A percentile compares a stretch with the other conserved stretches of the same genome.
Evolutionary conservation across 1,139 yeast species (phyloP).

Genomic region (Suhomyces panamericanus): DNA sequence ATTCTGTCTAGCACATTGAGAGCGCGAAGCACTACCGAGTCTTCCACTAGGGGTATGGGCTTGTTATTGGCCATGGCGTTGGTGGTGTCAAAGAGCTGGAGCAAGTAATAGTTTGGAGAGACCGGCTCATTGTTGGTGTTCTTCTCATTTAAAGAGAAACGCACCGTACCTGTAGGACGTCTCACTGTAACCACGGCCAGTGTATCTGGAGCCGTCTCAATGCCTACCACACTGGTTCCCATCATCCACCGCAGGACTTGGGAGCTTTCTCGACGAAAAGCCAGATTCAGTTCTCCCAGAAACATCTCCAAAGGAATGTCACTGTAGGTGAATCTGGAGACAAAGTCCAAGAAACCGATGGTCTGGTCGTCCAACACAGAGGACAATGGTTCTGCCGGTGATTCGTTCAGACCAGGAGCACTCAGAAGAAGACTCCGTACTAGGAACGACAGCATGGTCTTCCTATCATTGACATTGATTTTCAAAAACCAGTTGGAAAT

Average conservation of each 20-base stretch:
- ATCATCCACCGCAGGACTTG: constrained; percentile 52
- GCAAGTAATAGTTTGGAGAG: constrained; percentile 31
- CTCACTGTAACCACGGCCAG: constrained; percentile 54
- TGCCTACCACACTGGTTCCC: constrained; percentile 58
- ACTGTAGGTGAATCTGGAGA: constrained; percentile 65
- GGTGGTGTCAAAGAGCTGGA: constrained; percentile 34
- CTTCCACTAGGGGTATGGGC: constrained; percentile 46
- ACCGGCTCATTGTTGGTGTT: constrained; percentile 10
- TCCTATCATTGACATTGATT: constrained; percentile 58
- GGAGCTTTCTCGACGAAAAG: not conserved
- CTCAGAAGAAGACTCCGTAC: constrained; percentile 52
- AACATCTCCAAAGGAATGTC: constrained; percentile 51
- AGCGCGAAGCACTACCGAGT: constrained; percentile 56
- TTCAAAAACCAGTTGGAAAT: constrained; percentile 75
- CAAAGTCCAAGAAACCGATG: constrained; percentile 65
- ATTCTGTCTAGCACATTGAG: constrained; percentile 67
- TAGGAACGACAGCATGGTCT: constrained; percentile 60
- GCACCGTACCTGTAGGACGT: constrained; percentile 66
- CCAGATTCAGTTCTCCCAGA: not conserved
- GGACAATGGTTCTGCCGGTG: constrained; percentile 26
- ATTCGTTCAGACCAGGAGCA: not conserved
- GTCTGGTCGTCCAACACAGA: constrained; percentile 48
- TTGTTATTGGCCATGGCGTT: constrained; percentile 22
- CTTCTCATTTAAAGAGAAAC: constrained; percentile 25
- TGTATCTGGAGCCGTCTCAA: constrained; percentile 57